phyloP scores from a whole-genome alignment of 164 flowering plant genomes.

The Annona squamosa region DNA sequence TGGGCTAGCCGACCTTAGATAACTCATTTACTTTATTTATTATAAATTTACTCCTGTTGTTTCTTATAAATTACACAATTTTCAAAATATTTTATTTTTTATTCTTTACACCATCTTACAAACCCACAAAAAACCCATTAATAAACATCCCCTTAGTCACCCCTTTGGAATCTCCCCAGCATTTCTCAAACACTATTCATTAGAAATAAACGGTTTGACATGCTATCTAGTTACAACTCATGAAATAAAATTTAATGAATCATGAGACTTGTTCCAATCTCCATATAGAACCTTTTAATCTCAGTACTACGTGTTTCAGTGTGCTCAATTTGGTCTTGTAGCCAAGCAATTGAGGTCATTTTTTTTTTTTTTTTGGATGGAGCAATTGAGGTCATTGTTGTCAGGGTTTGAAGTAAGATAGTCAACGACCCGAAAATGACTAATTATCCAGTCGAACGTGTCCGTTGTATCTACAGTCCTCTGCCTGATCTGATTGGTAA shows the following conservation, averaged over 20 bases:
- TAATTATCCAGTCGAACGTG: background rate
- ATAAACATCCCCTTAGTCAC: background rate
- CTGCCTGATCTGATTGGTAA: background rate
- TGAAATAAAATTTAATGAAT: no score
- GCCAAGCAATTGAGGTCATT: background rate
- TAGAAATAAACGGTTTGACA: no score
- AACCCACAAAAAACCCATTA: no score
- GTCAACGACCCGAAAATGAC: background rate
- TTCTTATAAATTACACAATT: no score
- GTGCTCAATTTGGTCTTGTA: background rate
- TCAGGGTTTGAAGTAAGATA: background rate
- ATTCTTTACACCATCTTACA: no score
- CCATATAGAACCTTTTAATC: background rate
- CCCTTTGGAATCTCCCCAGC: background rate
- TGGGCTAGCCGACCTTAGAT: no score
- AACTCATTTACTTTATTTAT: no score
- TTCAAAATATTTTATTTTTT: no score
- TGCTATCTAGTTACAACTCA: no score
- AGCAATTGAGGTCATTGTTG: background rate
- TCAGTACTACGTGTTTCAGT: background rate
- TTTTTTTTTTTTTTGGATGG: no score
- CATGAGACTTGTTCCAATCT: no score
- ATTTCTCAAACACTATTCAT: background rate
- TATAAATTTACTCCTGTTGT: no score
- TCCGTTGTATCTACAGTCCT: background rate